phyloP scores from a whole-genome alignment of 1,284 basidiomycete species.

The Cerioporus squamosus region DNA sequence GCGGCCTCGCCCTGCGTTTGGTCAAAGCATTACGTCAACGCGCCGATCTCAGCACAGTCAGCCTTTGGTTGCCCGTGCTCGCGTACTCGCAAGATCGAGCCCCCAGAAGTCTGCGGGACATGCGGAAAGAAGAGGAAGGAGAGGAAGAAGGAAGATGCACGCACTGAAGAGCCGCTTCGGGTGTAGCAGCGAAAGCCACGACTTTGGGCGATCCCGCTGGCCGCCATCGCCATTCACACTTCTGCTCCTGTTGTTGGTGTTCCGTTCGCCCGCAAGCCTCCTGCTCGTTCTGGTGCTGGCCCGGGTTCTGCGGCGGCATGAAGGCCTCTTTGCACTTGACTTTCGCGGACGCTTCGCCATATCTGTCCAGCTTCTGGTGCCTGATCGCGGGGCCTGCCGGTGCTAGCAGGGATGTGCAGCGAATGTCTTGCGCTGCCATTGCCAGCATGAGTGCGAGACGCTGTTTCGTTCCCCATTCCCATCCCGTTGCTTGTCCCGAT shows the following conservation, averaged over 20 bases:
- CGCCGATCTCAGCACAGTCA: neutral
- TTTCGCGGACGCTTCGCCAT: too few species aligned
- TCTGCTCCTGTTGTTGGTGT: too few species aligned
- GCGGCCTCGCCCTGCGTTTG: conserved; percentile 8
- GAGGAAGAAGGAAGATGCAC: conserved; percentile 7
- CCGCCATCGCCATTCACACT: neutral
- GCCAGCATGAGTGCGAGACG: too few species aligned
- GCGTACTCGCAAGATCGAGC: neutral
- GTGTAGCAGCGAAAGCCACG: conserved; percentile 19
- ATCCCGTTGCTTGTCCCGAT: neutral
- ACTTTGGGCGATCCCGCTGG: conserved; percentile 4
- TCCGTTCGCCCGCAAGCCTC: too few species aligned
- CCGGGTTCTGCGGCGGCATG: neutral
- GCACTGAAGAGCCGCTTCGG: conserved; percentile 24
- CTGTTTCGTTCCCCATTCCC: neutral
- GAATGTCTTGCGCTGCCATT: too few species aligned
- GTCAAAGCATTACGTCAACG: conserved; percentile 17
- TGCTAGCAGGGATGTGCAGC: too few species aligned
- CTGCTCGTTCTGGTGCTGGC: neutral
- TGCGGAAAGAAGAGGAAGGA: neutral
- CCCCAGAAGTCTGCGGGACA: neutral
- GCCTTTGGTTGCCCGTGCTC: too few species aligned
- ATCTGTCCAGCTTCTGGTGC: too few species aligned
- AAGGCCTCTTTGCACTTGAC: too few species aligned
- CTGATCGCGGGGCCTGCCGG: too few species aligned